These are phyloP conservation scores for Marasmius sp. DNA, from an alignment of 1,284 basidiomycete genomes.

Conservation along the genomic window DNA sequence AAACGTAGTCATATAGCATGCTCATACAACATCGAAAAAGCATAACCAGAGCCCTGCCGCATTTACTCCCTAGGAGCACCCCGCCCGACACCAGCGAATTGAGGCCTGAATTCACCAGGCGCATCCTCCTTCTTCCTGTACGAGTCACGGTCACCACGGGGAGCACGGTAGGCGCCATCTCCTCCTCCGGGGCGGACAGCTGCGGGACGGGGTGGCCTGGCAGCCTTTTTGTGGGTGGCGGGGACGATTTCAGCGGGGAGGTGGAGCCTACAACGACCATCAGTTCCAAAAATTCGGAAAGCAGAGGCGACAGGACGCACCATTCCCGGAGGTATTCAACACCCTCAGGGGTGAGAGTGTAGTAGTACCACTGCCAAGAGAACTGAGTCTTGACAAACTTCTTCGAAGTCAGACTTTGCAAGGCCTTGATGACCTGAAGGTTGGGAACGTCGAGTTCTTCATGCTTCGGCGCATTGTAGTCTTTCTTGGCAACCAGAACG, in stretches of 20 bases:
- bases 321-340: conserved; percentile 94
- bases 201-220: conserved; percentile 73
- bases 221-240: conserved; percentile 93
- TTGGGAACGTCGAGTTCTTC: conserved; percentile 97
- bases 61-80: not conserved
- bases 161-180: conserved; percentile 82
- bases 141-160: conserved; percentile 86
- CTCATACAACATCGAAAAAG: not conserved
- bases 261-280: conserved; percentile 69
- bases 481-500: conserved; percentile 98
- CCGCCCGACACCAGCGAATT: conserved; percentile 2
- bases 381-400: conserved; percentile 98
- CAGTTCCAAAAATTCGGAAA: not conserved
- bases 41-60: conserved; percentile 7
- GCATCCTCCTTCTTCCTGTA: conserved; percentile 74
- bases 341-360: conserved; percentile 91
- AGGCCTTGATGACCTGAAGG: conserved; percentile 98
- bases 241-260: conserved; percentile 93
- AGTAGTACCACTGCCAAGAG: conserved; percentile 96
- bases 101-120: conserved; percentile 1
- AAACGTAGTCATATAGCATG: not conserved
- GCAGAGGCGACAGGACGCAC: conserved; percentile 40
- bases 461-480: conserved; percentile 97
- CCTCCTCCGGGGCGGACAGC: conserved; percentile 64
- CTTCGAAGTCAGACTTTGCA: conserved; percentile 96